Evolutionary conservation across 139 green algal genomes (phyloP).

Genomic region (Desmodesmus armatus): DNA sequence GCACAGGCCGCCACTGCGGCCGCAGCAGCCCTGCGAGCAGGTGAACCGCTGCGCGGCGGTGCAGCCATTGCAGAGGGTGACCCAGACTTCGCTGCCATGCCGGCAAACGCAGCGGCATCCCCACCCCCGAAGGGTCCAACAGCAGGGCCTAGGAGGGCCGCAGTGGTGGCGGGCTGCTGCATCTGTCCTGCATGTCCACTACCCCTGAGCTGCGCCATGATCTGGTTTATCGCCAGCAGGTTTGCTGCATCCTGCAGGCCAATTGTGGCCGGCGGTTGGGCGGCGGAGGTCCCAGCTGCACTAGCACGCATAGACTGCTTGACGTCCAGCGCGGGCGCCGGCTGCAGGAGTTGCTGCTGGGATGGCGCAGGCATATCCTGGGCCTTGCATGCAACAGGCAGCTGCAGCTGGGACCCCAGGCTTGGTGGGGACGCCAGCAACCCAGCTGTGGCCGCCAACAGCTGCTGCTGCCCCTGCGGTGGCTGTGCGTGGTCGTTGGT

Average conservation of each 20-base stretch:
- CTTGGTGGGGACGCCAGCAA: constrained; percentile 2
- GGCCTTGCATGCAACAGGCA: too few species aligned
- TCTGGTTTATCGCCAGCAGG: too few species aligned
- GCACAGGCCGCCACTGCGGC: constrained; percentile 8
- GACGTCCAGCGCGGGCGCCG: too few species aligned
- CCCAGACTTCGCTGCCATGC: background rate
- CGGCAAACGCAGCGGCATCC: background rate
- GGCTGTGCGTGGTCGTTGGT: too few species aligned
- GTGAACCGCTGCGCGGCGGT: background rate
- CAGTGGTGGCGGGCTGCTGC: constrained; percentile 1
- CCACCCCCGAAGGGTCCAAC: background rate
- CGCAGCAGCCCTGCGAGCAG: constrained; percentile 2
- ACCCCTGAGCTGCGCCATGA: background rate
- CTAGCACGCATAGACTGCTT: too few species aligned
- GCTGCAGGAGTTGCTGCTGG: too few species aligned
- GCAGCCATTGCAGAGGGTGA: background rate
- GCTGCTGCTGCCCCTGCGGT: constrained; percentile 10
- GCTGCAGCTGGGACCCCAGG: too few species aligned
- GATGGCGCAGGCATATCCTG: too few species aligned
- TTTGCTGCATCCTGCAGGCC: too few species aligned
- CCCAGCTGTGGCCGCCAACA: background rate
- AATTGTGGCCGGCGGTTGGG: too few species aligned
- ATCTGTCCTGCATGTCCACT: too few species aligned
- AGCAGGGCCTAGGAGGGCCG: background rate
- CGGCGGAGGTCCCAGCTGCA: too few species aligned